These are phyloP conservation scores for Penicillium argentinense DNA, from an alignment of 495 filamentous ascomycete species.

Conservation along the genomic window DNA sequence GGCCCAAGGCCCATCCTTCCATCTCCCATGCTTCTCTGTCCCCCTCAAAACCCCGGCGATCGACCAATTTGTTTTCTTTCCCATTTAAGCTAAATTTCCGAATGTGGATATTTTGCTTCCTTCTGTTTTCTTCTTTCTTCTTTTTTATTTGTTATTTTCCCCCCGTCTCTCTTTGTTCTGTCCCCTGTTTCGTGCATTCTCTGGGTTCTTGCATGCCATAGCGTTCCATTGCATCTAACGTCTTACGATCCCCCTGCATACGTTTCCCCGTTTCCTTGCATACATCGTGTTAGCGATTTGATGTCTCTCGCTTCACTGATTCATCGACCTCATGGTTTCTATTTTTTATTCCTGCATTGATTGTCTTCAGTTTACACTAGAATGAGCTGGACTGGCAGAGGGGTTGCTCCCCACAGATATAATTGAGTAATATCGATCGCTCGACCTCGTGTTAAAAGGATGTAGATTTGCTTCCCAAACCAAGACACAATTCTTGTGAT, in stretches of 20 bases:
- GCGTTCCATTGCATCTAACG: conserved; percentile 23
- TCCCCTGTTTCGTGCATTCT: background rate
- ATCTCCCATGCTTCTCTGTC: too few species aligned
- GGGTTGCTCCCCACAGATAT: background rate
- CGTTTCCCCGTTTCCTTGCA: background rate
- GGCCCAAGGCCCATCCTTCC: too few species aligned
- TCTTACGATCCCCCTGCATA: background rate
- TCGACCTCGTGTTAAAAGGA: too few species aligned
- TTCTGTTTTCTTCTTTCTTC: conserved; percentile 4
- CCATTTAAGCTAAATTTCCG: too few species aligned
- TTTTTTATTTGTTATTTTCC: conserved; percentile 6
- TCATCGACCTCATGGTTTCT: conserved; percentile 1
- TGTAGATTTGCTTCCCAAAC: too few species aligned
- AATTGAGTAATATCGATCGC: background rate
- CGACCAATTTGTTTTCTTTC: too few species aligned
- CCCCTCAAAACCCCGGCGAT: too few species aligned
- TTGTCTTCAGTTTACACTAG: conserved; percentile 1
- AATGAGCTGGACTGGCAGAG: too few species aligned
- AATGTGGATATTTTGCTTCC: too few species aligned
- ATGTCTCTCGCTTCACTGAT: conserved; percentile 3
- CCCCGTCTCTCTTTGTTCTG: background rate
- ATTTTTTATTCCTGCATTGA: conserved; percentile 1
- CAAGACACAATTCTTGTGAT: too few species aligned
- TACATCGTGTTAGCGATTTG: background rate
- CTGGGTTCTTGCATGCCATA: conserved; percentile 9